These are phyloP conservation scores for Stemphylium vesicarium DNA, from an alignment of 2,329 filamentous ascomycete genomes.

Conservation along the genomic window DNA sequence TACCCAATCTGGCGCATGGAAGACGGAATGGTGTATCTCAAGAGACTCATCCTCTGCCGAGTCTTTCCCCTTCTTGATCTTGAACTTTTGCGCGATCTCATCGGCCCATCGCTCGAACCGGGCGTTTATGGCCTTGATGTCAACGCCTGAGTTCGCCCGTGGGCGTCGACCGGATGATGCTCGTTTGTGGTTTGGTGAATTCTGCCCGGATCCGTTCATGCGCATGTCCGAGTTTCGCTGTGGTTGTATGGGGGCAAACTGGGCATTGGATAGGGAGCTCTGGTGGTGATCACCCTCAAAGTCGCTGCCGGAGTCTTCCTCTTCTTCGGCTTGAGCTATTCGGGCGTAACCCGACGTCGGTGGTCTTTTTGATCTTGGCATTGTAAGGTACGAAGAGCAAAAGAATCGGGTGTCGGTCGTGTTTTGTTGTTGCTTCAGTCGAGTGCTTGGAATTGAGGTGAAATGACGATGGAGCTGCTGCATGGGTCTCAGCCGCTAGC, in stretches of 20 bases:
- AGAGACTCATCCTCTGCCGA: slow-evolving; percentile 78
- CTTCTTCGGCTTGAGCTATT: slow-evolving; percentile 60
- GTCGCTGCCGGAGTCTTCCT: slow-evolving; percentile 51
- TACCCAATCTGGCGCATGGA: slow-evolving; percentile 88
- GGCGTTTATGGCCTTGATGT: slow-evolving; percentile 98
- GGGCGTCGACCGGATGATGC: slow-evolving; percentile 52
- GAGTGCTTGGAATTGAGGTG: slow-evolving; percentile 25
- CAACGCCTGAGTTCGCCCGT: slow-evolving; percentile 85
- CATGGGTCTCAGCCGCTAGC: slow-evolving; percentile 26
- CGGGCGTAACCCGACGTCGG: slow-evolving; percentile 59
- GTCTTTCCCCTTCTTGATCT: slow-evolving; percentile 77
- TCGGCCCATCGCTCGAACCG: slow-evolving; percentile 95
- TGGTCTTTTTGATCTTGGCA: slow-evolving; percentile 47
- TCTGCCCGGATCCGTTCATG: slow-evolving; percentile 42
- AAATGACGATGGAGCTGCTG: slow-evolving; percentile 35
- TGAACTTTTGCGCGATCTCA: slow-evolving; percentile 97
- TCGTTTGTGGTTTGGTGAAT: slow-evolving; percentile 41
- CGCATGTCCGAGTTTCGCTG: slow-evolving; percentile 54
- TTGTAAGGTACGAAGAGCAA: slow-evolving; percentile 15
- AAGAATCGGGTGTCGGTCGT: slow-evolving; percentile 9
- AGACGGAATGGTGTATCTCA: slow-evolving; percentile 97
- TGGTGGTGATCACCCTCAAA: slow-evolving; percentile 50
- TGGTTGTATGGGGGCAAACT: slow-evolving; percentile 58
- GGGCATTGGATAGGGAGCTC: slow-evolving; percentile 44
- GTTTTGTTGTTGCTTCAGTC: slow-evolving; percentile 12